Base-by-base conservation (phyloP, 2,329 filamentous ascomycete species). In the Trichoderma polysporum region DNA sequence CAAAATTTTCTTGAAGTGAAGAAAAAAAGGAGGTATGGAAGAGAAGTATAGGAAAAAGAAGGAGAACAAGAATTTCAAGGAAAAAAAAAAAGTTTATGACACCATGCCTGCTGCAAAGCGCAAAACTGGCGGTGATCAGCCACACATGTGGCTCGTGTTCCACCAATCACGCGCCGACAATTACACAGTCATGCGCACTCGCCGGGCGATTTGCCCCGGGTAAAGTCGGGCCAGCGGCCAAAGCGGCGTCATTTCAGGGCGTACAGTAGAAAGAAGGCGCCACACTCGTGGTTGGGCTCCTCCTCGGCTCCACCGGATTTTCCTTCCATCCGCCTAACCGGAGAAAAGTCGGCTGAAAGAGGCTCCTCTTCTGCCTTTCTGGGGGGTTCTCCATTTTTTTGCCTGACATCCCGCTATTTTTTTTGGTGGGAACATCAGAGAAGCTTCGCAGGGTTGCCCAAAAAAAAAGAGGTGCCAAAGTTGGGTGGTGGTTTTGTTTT, bases 11-110 rank as follows among this genome's bases (percentile, higher is more conserved):
- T 58, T 65, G 68, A n/a, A 27, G 22, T 39, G 45, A 27, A 61
- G 12, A 37, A 52, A 27, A 41, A 17, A 19, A 33, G 29, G 45
- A 45, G 70, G n/a, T n/a, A n/a, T n/a, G n/a, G n/a, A n/a, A 69
- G 61, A 71, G 69, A 69, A 59, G 66, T 65, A 68, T 68, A 68
- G 68, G 70, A 71, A 69, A 66, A 66, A 68, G 29, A 49, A 50
- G 53, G 15, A 59, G 33, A 29, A 57, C 52, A 41, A 66, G 50
- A 69, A 69, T 72, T 68, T 50, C 54, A 71, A 66, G 69, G 69
- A 72, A 73, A 71, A 71, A 72, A 72, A 78, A 78, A 62, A 77
- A 73, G 71, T 77, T 79, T 76, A 80, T 79, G 78, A 80, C 79
- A 78, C 75, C 77, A 80, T 79, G 77, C 74, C 73, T 19, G 39